Evolutionary conservation across 2,329 filamentous ascomycete genomes (phyloP).

Genomic region (Aspergillus hiratsukae): DNA sequence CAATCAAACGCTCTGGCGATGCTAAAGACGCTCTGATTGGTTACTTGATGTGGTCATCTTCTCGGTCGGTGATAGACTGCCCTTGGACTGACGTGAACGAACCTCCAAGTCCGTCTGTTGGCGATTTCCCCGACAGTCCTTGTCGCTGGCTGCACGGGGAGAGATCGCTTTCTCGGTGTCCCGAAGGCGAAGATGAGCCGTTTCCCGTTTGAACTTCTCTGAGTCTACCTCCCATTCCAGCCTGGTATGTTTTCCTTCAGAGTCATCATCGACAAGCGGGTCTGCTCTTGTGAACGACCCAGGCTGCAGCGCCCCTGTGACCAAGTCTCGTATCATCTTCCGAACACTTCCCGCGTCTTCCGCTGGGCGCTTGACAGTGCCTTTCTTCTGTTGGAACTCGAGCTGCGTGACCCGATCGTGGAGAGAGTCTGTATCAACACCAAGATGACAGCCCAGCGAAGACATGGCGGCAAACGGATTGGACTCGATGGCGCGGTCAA

Average conservation of each 20-base stretch:
- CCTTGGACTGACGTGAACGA: not conserved
- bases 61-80: not conserved
- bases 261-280: not conserved
- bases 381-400: not conserved
- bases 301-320: not conserved
- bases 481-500: not conserved
- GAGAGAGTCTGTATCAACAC: not conserved
- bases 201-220: not conserved
- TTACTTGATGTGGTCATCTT: not conserved
- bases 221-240: not conserved
- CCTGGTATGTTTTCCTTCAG: not conserved
- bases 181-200: not conserved
- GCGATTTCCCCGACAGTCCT: too few species aligned
- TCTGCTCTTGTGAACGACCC: not conserved
- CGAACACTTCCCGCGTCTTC: not conserved
- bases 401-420: not conserved
- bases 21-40: not conserved
- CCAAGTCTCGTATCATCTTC: too few species aligned
- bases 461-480: not conserved
- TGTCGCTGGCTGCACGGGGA: too few species aligned
- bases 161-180: not conserved
- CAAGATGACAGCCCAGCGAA: not conserved
- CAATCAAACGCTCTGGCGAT: not conserved
- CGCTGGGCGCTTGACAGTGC: not conserved
- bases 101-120: not conserved